phyloP scores from a whole-genome alignment of 106 monocot species.

The Posidonia australis region DNA sequence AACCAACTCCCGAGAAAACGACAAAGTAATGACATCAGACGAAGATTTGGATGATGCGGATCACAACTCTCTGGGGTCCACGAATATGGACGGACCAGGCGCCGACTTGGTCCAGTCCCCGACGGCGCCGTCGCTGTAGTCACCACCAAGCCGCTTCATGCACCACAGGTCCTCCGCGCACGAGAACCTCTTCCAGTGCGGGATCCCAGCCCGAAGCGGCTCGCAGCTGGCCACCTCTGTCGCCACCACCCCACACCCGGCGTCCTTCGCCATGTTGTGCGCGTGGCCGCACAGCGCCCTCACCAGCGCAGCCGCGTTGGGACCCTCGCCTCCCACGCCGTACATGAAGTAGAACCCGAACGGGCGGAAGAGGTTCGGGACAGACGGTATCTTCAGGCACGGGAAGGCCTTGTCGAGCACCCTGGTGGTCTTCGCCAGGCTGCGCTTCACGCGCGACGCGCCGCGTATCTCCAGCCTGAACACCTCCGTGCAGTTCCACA shows the following conservation, averaged over 20 bases:
- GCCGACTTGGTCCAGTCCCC: conserved; percentile 10
- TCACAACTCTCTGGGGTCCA: conserved; percentile 10
- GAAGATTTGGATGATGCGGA: no score
- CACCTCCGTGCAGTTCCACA: conserved; percentile 73
- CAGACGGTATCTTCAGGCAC: conserved; percentile 56
- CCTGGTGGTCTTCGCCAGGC: conserved; percentile 42
- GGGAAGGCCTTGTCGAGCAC: conserved; percentile 46
- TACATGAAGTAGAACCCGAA: conserved; percentile 55
- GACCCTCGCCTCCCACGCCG: conserved; percentile 39
- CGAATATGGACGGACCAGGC: conserved; percentile 6
- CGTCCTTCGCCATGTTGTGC: conserved; percentile 48
- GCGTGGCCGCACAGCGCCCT: conserved; percentile 25
- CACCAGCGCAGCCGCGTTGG: conserved; percentile 9
- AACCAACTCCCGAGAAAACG: no score
- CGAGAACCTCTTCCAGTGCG: conserved; percentile 49
- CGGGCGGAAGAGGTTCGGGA: conserved; percentile 54
- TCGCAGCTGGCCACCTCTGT: conserved; percentile 44
- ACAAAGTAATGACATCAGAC: no score
- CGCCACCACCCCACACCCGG: conserved; percentile 42
- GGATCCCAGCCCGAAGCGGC: conserved; percentile 35
- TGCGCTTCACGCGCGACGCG: conserved; percentile 19
- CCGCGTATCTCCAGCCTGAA: conserved; percentile 67
- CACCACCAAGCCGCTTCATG: conserved; percentile 32
- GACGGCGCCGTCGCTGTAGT: conserved; percentile 6
- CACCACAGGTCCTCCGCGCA: conserved; percentile 64